These are phyloP conservation scores for Pyricularia pennisetigena DNA, from an alignment of 2,329 filamentous ascomycete genomes.

Conservation along the genomic window DNA sequence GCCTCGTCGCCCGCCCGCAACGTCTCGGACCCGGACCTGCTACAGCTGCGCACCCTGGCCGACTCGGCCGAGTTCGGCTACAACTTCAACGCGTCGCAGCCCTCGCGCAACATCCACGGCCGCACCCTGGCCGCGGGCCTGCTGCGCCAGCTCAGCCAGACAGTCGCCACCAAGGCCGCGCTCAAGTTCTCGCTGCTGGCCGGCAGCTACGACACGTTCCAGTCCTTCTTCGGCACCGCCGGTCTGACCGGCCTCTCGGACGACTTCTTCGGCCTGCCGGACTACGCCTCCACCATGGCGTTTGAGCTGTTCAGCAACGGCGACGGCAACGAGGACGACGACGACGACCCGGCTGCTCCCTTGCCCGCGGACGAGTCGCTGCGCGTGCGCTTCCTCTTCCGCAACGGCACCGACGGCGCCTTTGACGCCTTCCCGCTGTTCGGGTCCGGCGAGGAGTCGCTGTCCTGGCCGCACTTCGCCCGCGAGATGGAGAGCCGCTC, in stretches of 20 bases:
- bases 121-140: not conserved
- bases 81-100: conserved; percentile 3
- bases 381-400: conserved; percentile 2
- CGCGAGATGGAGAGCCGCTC: not conserved
- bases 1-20: not conserved
- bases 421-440: conserved; percentile 1
- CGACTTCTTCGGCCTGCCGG: conserved; percentile 3
- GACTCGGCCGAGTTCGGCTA: conserved; percentile 1
- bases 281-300: conserved; percentile 4
- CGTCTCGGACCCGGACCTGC: not conserved
- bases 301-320: conserved; percentile 1
- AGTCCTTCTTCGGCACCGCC: not conserved
- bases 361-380: not conserved
- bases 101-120: not conserved
- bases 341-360: no score
- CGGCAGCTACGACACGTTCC: conserved; percentile 3
- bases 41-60: conserved; percentile 2
- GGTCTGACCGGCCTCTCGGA: not conserved
- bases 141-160: not conserved
- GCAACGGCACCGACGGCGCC: conserved; percentile 2
- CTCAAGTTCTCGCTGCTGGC: conserved; percentile 4
- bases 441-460: not conserved
- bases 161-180: not conserved
- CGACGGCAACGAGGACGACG: not conserved
- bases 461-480: not conserved